Evolutionary conservation across 2,329 filamentous ascomycete species (phyloP).

Genomic region (Paecilomyces fulvus): DNA sequence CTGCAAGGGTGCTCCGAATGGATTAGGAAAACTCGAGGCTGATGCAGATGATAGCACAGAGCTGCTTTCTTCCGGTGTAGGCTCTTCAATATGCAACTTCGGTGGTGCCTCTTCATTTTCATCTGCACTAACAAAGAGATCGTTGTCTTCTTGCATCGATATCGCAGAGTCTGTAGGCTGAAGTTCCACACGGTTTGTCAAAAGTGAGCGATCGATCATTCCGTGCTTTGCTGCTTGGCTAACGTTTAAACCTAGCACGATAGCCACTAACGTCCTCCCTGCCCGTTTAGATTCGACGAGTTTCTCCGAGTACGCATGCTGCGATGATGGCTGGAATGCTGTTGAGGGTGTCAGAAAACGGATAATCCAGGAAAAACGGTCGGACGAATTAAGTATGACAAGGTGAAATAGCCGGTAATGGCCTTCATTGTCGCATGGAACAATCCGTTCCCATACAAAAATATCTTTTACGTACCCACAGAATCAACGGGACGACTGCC

Average conservation of each 20-base stretch:
- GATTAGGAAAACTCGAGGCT: slow-evolving; percentile 7
- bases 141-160: slow-evolving; percentile 23
- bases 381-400: neutral
- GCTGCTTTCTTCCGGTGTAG: slow-evolving; percentile 7
- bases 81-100: slow-evolving; percentile 8
- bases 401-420: too few relatives aligned
- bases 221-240: slow-evolving; percentile 41
- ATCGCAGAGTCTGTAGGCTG: slow-evolving; percentile 19
- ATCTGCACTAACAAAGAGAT: slow-evolving; percentile 30
- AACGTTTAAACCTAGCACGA: slow-evolving; percentile 50
- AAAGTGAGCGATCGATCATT: slow-evolving; percentile 39
- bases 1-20: slow-evolving; percentile 16
- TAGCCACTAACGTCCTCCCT: slow-evolving; percentile 46
- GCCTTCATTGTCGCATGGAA: neutral
- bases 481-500: slow-evolving; percentile 39
- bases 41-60: slow-evolving; percentile 6
- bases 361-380: neutral
- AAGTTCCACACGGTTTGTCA: slow-evolving; percentile 18
- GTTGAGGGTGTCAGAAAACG: slow-evolving; percentile 3
- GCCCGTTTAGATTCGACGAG: slow-evolving; percentile 53
- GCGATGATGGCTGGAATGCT: slow-evolving; percentile 37
- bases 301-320: slow-evolving; percentile 45
- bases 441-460: neutral
- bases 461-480: slow-evolving; percentile 30
- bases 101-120: slow-evolving; percentile 22